phyloP scores from a whole-genome alignment of 148 eudicot species.

The Spergularia marina region DNA sequence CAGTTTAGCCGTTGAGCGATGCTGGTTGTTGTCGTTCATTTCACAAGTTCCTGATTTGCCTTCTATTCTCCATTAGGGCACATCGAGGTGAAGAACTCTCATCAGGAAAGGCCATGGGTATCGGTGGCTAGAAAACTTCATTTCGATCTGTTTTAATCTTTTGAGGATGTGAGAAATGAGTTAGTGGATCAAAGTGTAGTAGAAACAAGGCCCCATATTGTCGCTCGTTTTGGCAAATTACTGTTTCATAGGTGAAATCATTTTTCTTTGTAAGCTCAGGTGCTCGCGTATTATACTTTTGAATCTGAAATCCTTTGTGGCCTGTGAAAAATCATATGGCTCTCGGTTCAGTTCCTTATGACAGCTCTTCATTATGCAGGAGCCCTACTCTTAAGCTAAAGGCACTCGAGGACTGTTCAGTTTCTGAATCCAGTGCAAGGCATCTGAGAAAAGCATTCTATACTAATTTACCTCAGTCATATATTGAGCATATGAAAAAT shows the following conservation, averaged over 20 bases:
- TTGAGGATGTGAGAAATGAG: conserved; percentile 14
- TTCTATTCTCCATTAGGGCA: neutral
- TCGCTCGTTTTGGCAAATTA: conserved; percentile 26
- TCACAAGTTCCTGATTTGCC: neutral
- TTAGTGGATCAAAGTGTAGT: conserved; percentile 5
- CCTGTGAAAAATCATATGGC: neutral
- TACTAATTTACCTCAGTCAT: neutral
- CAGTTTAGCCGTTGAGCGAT: neutral
- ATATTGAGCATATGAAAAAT: conserved; percentile 9
- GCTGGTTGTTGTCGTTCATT: neutral
- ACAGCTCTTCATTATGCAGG: conserved; percentile 11
- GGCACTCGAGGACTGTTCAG: neutral
- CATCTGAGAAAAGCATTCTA: neutral
- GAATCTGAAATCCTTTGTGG: neutral
- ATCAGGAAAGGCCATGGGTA: conserved; percentile 10
- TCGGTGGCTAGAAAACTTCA: conserved; percentile 13
- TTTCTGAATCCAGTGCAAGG: conserved; percentile 19
- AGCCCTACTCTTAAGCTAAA: neutral
- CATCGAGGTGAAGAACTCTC: conserved; percentile 8
- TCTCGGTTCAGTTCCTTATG: neutral
- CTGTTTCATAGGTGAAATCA: conserved; percentile 16
- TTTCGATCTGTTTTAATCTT: conserved; percentile 19
- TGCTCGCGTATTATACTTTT: too few relatives aligned
- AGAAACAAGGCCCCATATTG: conserved; percentile 8
- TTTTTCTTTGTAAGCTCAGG: too few relatives aligned